Evolutionary conservation across 1,139 yeast species (phyloP), one percentile per base, ranked within the genome.

Genomic region (Torulaspora globosa): DNA sequence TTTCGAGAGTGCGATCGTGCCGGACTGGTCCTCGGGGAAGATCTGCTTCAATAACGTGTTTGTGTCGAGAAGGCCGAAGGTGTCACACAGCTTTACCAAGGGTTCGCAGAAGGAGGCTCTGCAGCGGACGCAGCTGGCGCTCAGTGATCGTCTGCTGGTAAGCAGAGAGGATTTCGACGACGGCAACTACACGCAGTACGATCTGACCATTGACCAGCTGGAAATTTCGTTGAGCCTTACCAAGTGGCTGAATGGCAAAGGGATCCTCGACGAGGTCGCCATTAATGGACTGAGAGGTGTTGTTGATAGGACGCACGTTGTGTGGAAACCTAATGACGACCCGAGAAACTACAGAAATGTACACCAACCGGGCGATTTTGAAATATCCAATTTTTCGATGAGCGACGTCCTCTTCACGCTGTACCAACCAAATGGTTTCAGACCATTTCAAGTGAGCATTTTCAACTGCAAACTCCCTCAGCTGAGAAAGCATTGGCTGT

Each of bases 141-240:
- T 65, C 8, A 57, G 59, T 27, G 65, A 57, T 21, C 51, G 54
- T 29, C 48, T 56, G 41, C 53, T 55, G 39, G 62, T 62, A 1
- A 65, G 57, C 28, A 66, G 65, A 24, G 73, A 70, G 19, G 71
- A 67, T 9, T 74, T 68, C 32, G 96, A 90, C 57, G 95, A 88
- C 61, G 97, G 97, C 0, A 92, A 92, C 64, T 92, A 90, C 63
- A 90, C 98, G 0, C 98, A 92, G 61, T 92, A 84, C 64, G 98
- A 92, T 65, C 66, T 92, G 31, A 87, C 95, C 0, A 84, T 92
- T 19, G 96, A 90, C 52, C 87, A 85, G 51, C 84, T 90, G 6
- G 83, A 84, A 45, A 79, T 92, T 1, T 82, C 95, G 0, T 70
- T 92, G 16, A 85, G 95, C 7, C 78, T 92, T 54, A 73, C 79